Percentiles rank a stretch among this genome's conserved stretches.
These are phyloP conservation scores for Stentor coeruleus DNA, from an alignment of 73 alveolate species.

Conservation along the genomic window DNA sequence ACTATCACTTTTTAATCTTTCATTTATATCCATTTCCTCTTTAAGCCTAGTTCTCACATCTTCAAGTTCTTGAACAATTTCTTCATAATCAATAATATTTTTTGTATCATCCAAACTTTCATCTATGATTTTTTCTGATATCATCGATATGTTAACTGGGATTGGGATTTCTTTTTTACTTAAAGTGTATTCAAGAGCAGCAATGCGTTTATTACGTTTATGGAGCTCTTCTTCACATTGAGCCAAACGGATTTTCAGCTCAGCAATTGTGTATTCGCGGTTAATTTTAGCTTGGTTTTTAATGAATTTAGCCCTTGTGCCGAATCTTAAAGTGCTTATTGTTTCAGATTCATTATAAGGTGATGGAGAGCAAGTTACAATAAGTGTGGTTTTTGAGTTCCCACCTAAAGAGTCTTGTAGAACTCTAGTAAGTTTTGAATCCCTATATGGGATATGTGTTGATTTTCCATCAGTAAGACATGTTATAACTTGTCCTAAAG, in stretches of 20 bases:
- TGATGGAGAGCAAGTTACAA: constrained; percentile 69
- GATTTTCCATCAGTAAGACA: constrained; percentile 37
- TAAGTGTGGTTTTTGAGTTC: constrained; percentile 86
- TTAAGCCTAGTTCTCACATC: neutral
- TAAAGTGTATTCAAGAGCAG: neutral
- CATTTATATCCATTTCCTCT: neutral
- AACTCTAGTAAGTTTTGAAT: constrained; percentile 95
- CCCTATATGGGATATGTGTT: constrained; percentile 84
- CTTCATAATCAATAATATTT: neutral
- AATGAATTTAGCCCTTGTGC: constrained; percentile 92
- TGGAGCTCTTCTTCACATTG: constrained; percentile 5
- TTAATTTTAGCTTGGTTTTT: constrained; percentile 73
- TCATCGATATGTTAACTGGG: neutral
- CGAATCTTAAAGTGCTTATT: constrained; percentile 86
- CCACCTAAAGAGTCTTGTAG: constrained; percentile 93
- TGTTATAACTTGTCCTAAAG: constrained; percentile 78
- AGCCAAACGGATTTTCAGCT: constrained; percentile 39
- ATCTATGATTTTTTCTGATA: constrained; percentile 2
- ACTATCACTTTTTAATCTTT: neutral
- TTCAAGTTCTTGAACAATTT: neutral
- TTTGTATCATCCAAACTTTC: neutral
- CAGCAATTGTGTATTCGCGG: constrained; percentile 66
- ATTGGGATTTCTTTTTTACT: neutral
- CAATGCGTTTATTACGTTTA: neutral
- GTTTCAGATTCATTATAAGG: constrained; percentile 89